These are phyloP conservation scores for Isabelozyma gotoi DNA, from an alignment of 805 yeast species.

Conservation along the genomic window DNA sequence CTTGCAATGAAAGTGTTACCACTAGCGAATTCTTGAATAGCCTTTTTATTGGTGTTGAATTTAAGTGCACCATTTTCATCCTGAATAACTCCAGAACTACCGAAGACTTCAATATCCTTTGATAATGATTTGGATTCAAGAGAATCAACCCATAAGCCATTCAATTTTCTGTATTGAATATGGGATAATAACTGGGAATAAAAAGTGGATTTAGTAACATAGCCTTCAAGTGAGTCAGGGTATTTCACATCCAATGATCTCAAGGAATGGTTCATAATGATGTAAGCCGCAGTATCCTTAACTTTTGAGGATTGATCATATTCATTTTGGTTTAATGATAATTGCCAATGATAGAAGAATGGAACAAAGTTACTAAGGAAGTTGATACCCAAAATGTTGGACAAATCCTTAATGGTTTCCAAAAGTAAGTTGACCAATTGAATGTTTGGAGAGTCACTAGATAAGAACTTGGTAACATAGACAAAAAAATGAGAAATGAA, in stretches of 20 bases:
- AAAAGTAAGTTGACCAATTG: conserved; percentile 22
- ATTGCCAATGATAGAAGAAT: conserved; percentile 45
- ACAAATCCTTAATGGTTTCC: conserved; percentile 20
- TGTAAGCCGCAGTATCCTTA: conserved; percentile 34
- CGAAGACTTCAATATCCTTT: background rate
- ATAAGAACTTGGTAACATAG: conserved; percentile 31
- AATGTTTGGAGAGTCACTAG: conserved; percentile 19
- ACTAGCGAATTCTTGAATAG: conserved; percentile 24
- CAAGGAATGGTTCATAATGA: conserved; percentile 23
- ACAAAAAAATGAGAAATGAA: conserved; percentile 39
- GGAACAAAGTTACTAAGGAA: conserved; percentile 46
- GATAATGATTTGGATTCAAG: conserved; percentile 13
- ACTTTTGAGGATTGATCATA: conserved; percentile 11
- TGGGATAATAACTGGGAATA: conserved; percentile 16
- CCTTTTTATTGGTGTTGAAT: conserved; percentile 14
- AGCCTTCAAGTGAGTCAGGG: conserved; percentile 17
- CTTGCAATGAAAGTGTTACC: conserved; percentile 23
- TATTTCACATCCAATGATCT: conserved; percentile 29
- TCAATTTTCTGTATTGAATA: conserved; percentile 23
- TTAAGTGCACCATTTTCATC: conserved; percentile 7
- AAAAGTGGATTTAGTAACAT: conserved; percentile 19
- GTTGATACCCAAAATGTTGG: conserved; percentile 45
- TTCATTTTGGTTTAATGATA: conserved; percentile 12
- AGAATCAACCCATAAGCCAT: conserved; percentile 27
- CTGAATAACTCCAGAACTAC: conserved; percentile 2